phyloP scores from a whole-genome alignment of 2,329 filamentous ascomycete genomes.

The Ceratocystis destructans region DNA sequence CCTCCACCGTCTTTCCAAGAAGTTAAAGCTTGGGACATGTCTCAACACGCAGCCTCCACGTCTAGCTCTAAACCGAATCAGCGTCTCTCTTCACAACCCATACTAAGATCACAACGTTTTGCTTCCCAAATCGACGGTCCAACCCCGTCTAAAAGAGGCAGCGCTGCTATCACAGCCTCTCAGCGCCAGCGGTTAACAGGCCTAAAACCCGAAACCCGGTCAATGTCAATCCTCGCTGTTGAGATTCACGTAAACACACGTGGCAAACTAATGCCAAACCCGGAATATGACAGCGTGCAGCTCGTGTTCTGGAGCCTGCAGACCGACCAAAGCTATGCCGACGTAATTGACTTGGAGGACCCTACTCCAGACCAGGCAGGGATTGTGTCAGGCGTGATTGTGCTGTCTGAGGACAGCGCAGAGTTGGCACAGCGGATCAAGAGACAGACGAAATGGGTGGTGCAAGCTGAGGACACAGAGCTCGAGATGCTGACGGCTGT shows the following conservation, averaged over 20 bases:
- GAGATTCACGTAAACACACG: conserved; percentile 86
- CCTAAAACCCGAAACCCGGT: conserved; percentile 71
- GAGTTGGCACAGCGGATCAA: conserved; percentile 46
- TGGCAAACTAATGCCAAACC: conserved; percentile 68
- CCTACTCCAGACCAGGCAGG: conserved; percentile 9
- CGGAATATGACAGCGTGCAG: conserved; percentile 75
- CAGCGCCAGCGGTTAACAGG: conserved; percentile 46
- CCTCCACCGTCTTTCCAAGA: conserved; percentile 57
- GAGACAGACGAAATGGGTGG: conserved; percentile 35
- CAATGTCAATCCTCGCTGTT: conserved; percentile 93
- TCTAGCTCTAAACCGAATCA: neutral
- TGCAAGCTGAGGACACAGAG: conserved; percentile 65
- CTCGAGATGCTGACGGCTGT: conserved; percentile 74
- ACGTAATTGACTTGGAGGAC: conserved; percentile 29
- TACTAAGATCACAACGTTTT: neutral
- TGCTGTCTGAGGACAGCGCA: conserved; percentile 46
- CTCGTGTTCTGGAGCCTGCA: conserved; percentile 86
- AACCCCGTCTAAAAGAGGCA: conserved; percentile 53
- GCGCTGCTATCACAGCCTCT: conserved; percentile 63
- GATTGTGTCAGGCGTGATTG: conserved; percentile 53
- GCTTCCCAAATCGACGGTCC: conserved; percentile 80
- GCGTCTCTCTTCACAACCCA: neutral
- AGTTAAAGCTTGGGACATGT: conserved; percentile 48
- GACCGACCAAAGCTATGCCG: conserved; percentile 42
- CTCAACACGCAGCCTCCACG: neutral